Percentiles rank a stretch among this genome's conserved stretches.
Evolutionary conservation across 495 filamentous ascomycete species (phyloP).

Genomic region (Tuber calosporum): DNA sequence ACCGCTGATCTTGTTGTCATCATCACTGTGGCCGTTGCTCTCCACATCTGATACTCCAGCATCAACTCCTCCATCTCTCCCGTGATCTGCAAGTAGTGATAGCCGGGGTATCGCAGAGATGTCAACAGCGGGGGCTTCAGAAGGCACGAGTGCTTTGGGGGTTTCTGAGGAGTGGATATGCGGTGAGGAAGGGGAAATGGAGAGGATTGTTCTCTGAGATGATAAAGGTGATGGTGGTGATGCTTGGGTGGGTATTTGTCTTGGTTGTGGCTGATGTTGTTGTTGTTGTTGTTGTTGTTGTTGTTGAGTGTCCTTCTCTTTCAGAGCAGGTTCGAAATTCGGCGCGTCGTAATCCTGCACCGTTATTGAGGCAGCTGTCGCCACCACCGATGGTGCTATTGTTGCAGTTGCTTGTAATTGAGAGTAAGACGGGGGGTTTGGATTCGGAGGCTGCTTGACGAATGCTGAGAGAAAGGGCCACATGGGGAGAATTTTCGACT

Average conservation of each 20-base stretch:
- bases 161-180: conserved; percentile 33
- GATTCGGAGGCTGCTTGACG: conserved; percentile 20
- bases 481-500: conserved; percentile 21
- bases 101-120: conserved; percentile 30
- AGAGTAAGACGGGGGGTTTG: conserved; percentile 5
- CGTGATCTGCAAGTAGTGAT: conserved; percentile 16
- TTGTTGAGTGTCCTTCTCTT: background rate
- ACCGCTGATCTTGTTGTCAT: background rate
- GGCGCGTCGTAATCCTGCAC: conserved; percentile 11
- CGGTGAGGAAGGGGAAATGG: background rate
- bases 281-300: background rate
- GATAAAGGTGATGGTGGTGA: conserved; percentile 5
- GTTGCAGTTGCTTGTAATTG: conserved; percentile 15
- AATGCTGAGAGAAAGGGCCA: conserved; percentile 38
- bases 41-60: conserved; percentile 13
- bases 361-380: background rate
- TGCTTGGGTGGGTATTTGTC: conserved; percentile 2
- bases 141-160: conserved; percentile 26
- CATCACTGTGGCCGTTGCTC: conserved; percentile 10
- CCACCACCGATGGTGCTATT: background rate
- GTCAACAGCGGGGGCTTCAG: conserved; percentile 14
- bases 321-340: background rate
- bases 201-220: background rate
- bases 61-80: background rate
- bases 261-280: background rate